phyloP scores from a whole-genome alignment of 2,329 filamentous ascomycete species.

The Byssothecium circinans region DNA sequence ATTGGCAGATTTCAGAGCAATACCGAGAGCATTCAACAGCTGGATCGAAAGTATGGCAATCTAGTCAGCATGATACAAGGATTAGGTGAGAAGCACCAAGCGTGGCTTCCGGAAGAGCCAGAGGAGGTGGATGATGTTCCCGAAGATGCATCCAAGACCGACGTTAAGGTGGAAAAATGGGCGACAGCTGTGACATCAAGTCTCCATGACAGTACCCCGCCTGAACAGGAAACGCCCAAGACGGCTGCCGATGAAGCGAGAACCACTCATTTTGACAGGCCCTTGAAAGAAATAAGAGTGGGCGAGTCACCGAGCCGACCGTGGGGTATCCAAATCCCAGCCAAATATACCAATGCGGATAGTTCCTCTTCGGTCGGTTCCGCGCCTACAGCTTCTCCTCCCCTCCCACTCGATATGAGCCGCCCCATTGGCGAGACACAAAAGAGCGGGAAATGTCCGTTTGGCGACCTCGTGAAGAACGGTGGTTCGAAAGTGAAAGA shows the following conservation, averaged over 20 bases:
- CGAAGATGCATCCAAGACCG: conserved; percentile 52
- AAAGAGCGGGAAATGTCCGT: conserved; percentile 38
- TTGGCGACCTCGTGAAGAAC: conserved; percentile 35
- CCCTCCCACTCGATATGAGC: conserved; percentile 55
- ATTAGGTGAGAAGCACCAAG: conserved; percentile 82
- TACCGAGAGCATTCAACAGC: conserved; percentile 78
- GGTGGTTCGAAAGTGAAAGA: conserved; percentile 12
- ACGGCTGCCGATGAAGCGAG: conserved; percentile 60
- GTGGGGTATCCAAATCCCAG: conserved; percentile 85
- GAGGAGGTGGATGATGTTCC: conserved; percentile 51
- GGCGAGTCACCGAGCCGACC: conserved; percentile 91
- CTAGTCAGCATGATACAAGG: conserved; percentile 94
- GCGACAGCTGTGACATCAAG: conserved; percentile 72
- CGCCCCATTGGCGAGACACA: conserved; percentile 27
- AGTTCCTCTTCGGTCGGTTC: conserved; percentile 44
- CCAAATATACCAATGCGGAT: conserved; percentile 47
- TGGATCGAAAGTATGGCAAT: conserved; percentile 93
- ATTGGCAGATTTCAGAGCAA: conserved; percentile 87
- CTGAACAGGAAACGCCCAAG: conserved; percentile 42
- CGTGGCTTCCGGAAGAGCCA: conserved; percentile 69
- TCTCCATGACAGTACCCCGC: conserved; percentile 46
- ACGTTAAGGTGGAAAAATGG: conserved; percentile 81
- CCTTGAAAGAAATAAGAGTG: conserved; percentile 84
- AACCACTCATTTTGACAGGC: conserved; percentile 76
- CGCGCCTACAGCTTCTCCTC: conserved; percentile 47